A percentile compares a stretch with the other conserved stretches of the same genome.
phyloP scores from a whole-genome alignment of 1,284 basidiomycete genomes.

The Cronartium quercuum region DNA sequence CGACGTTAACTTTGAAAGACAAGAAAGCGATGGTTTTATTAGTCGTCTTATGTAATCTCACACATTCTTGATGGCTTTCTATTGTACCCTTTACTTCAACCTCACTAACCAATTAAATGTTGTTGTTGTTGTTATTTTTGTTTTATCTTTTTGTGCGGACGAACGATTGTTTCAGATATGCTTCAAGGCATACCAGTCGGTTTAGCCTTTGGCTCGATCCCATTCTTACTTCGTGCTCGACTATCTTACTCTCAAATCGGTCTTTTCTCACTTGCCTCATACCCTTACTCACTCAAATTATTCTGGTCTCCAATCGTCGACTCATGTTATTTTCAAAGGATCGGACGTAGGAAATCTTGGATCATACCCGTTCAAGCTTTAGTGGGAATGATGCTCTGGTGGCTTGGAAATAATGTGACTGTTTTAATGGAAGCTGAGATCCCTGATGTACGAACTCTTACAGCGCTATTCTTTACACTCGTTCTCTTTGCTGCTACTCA shows the following conservation, averaged over 20 bases:
- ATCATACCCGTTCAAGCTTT: slow-evolving; percentile 94
- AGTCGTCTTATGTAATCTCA: slow-evolving; percentile 18
- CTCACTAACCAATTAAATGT: background rate
- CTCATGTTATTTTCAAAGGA: slow-evolving; percentile 69
- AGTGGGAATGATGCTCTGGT: slow-evolving; percentile 79
- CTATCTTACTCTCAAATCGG: slow-evolving; percentile 94
- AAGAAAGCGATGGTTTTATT: slow-evolving; percentile 43
- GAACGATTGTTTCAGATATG: slow-evolving; percentile 57
- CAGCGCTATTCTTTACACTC: slow-evolving; percentile 77
- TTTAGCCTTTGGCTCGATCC: slow-evolving; percentile 70
- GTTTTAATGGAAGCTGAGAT: slow-evolving; percentile 75
- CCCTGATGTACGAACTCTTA: slow-evolving; percentile 73
- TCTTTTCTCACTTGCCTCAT: slow-evolving; percentile 85
- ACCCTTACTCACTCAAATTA: slow-evolving; percentile 95
- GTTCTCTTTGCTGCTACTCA: slow-evolving; percentile 96
- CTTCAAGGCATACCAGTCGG: slow-evolving; percentile 94
- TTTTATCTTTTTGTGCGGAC: background rate
- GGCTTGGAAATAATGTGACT: slow-evolving; percentile 74
- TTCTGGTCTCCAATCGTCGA: slow-evolving; percentile 98
- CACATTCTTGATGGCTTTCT: background rate
- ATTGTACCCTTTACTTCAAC: background rate
- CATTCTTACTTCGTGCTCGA: slow-evolving; percentile 89
- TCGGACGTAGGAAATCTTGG: slow-evolving; percentile 95
- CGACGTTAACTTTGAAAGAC: slow-evolving; percentile 46
- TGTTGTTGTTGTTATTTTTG: background rate